Evolutionary conservation across 1,139 yeast genomes (phyloP), one percentile per base, ranked within the genome.

Genomic region (Scheffersomyces segobiensis): DNA sequence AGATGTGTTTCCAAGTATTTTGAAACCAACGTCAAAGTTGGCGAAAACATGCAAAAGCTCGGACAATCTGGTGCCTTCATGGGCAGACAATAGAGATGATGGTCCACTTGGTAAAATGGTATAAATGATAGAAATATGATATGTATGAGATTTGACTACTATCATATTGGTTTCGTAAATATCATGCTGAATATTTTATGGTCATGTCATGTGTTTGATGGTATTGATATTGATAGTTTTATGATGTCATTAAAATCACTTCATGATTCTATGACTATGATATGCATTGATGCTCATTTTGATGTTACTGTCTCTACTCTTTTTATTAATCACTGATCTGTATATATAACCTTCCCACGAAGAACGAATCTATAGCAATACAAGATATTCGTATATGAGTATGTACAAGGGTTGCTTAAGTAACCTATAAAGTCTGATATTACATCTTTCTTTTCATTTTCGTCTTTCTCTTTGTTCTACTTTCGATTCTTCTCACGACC

Each of bases 1-100:
- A 88, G 99, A 82, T 95, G 99, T 80, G 99, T 95, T 62, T 87
- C 97, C 69, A 95, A 95, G 78, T 95, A 95, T 78, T 96, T 96
- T 68, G 98, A 93, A 69, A 93, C 97, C 65, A 95, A 95, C 75
- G 96, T 92, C 65, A 91, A 93, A 79, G 97, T 96, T 64, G 98
- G 98, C 66, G 98, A 93, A 71, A 84, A 87, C 74, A 88, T 88
- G 93, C 93, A 88, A 77, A 83, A 85, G 70, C 76, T 88, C 75
- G 93, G 93, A 55, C 89, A 80, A 70, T 74, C 79, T 52, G 83
- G 84, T 62, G 81, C 76, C 65, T 79, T 81, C 69, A 78, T 81
- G 82, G 84, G 84, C 59, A 79, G 84, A 77, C 74, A 74, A 67
- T 75, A 71, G 58, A 56, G 42, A 14, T 32, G 42, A 32, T 32